Conservation (phyloP, 345 rosid genomes). For the Brassica cretica region DNA sequence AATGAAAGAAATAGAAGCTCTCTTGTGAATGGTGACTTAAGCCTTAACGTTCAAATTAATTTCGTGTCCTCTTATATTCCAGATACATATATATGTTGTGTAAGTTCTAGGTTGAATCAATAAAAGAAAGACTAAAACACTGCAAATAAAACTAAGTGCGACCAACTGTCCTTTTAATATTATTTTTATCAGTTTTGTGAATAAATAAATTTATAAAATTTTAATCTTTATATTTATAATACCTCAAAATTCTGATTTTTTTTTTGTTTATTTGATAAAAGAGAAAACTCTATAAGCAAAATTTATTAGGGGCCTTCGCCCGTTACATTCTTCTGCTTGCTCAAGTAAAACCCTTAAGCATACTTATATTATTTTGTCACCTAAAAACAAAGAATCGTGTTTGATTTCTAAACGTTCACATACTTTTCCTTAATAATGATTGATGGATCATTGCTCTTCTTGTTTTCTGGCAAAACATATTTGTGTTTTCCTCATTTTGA, state of each 20-base stretch:
- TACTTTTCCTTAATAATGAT: conserved; percentile 27
- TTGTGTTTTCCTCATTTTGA: conserved; percentile 12
- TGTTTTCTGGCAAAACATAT: conserved; percentile 23
- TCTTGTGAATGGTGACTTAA: conserved; percentile 7
- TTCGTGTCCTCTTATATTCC: background rate
- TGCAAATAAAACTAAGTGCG: background rate
- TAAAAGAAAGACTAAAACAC: background rate
- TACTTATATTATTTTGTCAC: background rate
- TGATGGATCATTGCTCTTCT: conserved; percentile 27
- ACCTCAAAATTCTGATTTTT: background rate
- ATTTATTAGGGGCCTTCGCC: background rate
- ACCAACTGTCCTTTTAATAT: background rate
- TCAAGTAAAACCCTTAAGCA: background rate
- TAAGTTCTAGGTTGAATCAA: background rate
- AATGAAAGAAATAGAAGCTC: background rate
- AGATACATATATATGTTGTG: background rate
- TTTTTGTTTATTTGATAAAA: background rate
- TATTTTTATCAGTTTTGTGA: background rate
- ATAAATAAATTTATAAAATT: background rate
- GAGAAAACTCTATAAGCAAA: background rate
- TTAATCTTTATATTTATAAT: background rate
- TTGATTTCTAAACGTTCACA: conserved; percentile 10
- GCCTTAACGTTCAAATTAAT: background rate
- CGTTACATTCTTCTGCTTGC: background rate
- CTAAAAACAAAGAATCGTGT: conserved; percentile 1